Conservation (phyloP, 2,329 filamentous ascomycete species). For the Talaromyces amestolkiae region DNA sequence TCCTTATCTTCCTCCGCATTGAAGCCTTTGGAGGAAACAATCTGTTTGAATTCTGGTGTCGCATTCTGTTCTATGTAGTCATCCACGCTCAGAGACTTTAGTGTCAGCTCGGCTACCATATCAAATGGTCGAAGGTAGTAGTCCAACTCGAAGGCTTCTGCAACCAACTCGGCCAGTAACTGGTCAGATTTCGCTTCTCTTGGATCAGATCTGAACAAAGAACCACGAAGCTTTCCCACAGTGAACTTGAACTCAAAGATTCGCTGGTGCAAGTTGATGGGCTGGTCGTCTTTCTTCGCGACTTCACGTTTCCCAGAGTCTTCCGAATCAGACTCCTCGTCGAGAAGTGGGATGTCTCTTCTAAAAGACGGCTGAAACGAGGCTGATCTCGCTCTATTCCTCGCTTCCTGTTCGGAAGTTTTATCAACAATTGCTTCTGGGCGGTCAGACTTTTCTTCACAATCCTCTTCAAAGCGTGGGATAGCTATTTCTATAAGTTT, state of each 20-base stretch:
- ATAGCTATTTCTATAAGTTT: slow-evolving; percentile 92
- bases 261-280: slow-evolving; percentile 75
- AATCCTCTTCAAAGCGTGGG: slow-evolving; percentile 67
- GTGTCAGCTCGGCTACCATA: slow-evolving; percentile 85
- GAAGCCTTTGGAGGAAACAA: slow-evolving; percentile 85
- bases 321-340: slow-evolving; percentile 62
- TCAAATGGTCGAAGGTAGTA: slow-evolving; percentile 88
- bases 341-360: slow-evolving; percentile 73
- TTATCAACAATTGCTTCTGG: slow-evolving; percentile 26
- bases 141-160: slow-evolving; percentile 81
- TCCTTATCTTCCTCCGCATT: slow-evolving; percentile 69
- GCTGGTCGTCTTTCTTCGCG: slow-evolving; percentile 42
- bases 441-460: slow-evolving; percentile 37
- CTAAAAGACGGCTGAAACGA: slow-evolving; percentile 72
- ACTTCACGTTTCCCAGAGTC: slow-evolving; percentile 63
- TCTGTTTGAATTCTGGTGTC: slow-evolving; percentile 88
- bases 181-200: slow-evolving; percentile 73
- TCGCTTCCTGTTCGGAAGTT: slow-evolving; percentile 36
- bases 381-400: slow-evolving; percentile 58
- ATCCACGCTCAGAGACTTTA: slow-evolving; percentile 83
- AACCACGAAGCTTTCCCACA: slow-evolving; percentile 90
- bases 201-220: slow-evolving; percentile 81
- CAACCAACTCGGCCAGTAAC: slow-evolving; percentile 84
- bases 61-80: slow-evolving; percentile 90
- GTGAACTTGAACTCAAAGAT: slow-evolving; percentile 97